Evolutionary conservation across 176 grass and related monocot genomes (phyloP).

Genomic region (Aegilops longissima): DNA sequence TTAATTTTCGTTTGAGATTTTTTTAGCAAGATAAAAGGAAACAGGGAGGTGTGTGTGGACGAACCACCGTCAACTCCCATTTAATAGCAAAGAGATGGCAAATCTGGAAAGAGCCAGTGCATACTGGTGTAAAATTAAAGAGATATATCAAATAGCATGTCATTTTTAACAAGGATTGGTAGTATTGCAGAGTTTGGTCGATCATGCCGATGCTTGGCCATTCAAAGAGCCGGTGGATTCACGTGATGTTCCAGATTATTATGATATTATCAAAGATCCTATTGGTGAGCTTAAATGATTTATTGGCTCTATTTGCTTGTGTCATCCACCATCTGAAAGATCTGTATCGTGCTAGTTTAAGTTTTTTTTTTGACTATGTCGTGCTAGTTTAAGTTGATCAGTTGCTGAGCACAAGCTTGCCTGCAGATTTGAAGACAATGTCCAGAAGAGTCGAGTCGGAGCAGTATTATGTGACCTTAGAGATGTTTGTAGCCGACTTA

Average conservation of each 20-base stretch:
- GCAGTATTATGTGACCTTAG: conserved; percentile 95
- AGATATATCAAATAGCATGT: background rate
- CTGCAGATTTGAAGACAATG: conserved; percentile 94
- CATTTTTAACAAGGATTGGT: conserved; percentile 18
- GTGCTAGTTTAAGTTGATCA: conserved; percentile 13
- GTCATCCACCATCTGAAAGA: background rate
- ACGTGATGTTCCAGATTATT: conserved; percentile 95
- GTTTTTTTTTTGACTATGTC: background rate
- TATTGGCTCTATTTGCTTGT: background rate
- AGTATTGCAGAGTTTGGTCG: conserved; percentile 65
- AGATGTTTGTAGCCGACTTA: conserved; percentile 96
- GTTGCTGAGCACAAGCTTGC: background rate
- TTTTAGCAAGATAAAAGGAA: background rate
- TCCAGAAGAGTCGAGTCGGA: conserved; percentile 85
- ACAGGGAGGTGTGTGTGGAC: background rate
- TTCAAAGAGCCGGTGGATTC: conserved; percentile 97
- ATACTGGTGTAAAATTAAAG: background rate
- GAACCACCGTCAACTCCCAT: background rate
- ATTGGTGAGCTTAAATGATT: conserved; percentile 61
- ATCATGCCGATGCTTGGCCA: conserved; percentile 98
- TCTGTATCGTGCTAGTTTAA: conserved; percentile 4
- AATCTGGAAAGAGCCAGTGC: background rate
- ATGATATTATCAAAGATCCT: conserved; percentile 98
- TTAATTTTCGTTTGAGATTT: background rate
- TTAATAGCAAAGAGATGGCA: background rate